These are phyloP conservation scores for Sesbania bispinosa DNA, from an alignment of 306 rosid species.

Conservation along the genomic window DNA sequence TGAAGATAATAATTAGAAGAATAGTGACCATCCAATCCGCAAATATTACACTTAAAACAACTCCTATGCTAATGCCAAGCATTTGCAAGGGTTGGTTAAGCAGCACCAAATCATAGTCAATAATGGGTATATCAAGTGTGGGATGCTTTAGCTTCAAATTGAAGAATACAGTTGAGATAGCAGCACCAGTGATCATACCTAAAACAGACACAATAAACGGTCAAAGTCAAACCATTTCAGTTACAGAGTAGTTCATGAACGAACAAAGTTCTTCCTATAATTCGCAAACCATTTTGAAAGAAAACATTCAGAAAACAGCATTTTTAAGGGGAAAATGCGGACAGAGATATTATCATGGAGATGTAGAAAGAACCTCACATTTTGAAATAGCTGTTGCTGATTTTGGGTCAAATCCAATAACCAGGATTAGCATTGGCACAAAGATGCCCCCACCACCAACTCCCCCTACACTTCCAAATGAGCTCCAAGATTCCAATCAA, in stretches of 20 bases:
- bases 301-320: not conserved
- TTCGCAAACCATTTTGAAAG: not conserved
- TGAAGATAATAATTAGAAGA: conserved; percentile 61
- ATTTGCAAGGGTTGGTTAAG: conserved; percentile 71
- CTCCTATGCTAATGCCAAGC: conserved; percentile 81
- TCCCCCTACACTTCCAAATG: conserved; percentile 91
- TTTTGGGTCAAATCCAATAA: conserved; percentile 86
- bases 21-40: conserved; percentile 79
- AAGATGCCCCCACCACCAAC: conserved; percentile 97
- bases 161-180: conserved; percentile 65
- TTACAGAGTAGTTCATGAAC: not conserved
- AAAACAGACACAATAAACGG: not conserved
- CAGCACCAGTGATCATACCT: conserved; percentile 90
- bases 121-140: conserved; percentile 57
- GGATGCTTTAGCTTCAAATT: conserved; percentile 66
- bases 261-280: not conserved
- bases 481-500: conserved; percentile 76
- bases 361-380: conserved; percentile 52
- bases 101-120: conserved; percentile 63
- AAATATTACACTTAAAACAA: conserved; percentile 68
- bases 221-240: not conserved
- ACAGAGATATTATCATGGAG: too few relatives aligned
- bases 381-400: conserved; percentile 83
- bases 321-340: too few relatives aligned
- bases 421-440: conserved; percentile 77